Conservation (phyloP, 2,329 filamentous ascomycete genomes). For the Calonectria pseudoreteaudii region DNA sequence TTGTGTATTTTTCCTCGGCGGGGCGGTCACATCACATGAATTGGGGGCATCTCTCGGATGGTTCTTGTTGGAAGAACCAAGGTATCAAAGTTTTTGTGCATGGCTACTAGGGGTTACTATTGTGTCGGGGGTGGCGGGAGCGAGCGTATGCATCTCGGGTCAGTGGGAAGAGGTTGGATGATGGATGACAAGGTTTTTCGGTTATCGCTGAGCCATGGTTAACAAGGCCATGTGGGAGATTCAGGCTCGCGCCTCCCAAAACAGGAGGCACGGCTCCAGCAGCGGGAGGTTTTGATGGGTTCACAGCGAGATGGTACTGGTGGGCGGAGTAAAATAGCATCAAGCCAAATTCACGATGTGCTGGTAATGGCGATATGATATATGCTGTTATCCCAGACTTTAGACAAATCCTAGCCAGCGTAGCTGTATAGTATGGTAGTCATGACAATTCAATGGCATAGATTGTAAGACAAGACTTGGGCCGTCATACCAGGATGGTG, state of each 20-base stretch:
- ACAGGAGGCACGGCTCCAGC: neutral
- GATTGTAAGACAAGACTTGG: neutral
- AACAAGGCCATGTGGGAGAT: neutral
- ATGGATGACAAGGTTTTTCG: neutral
- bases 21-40: constrained; percentile 38
- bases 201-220: neutral
- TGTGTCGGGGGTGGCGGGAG: neutral
- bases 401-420: neutral
- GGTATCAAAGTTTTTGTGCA: constrained; percentile 9
- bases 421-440: neutral
- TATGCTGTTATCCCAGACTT: neutral
- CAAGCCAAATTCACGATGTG: constrained; percentile 1
- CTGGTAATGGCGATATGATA: constrained; percentile 19
- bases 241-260: neutral
- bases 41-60: constrained; percentile 16
- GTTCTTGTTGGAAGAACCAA: constrained; percentile 9
- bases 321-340: constrained; percentile 17
- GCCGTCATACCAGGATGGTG: neutral
- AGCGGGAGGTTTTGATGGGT: neutral
- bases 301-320: neutral
- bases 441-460: neutral
- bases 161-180: neutral
- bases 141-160: neutral
- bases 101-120: neutral
- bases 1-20: constrained; percentile 38